Evolutionary conservation across 2,329 filamentous ascomycete genomes (phyloP), one percentile per base, ranked within the genome.

Genomic region (Monosporascus sp.): DNA sequence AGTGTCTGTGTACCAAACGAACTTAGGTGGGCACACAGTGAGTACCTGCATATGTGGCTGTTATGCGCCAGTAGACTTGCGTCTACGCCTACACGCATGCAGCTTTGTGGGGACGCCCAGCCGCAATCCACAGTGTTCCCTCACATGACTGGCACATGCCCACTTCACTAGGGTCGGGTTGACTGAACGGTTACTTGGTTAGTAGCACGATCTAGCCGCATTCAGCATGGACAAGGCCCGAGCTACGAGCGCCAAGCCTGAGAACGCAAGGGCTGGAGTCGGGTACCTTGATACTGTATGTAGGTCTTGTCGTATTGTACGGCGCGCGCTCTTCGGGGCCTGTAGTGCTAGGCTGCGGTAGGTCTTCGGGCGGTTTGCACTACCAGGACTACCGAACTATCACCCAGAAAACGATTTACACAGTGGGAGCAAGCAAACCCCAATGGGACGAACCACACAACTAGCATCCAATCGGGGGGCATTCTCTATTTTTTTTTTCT

Each of bases 401-500:
- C 38, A 22, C 19, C 16, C 5, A 43, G 19, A 43, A 11, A 1
- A 8, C 19, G 9, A 2, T 22, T 14, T 43, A 20, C 40, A 43
- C 40, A 43, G 40, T 43, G n/a, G 40, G n/a, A 43, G 17, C 37
- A 7, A 17, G 17, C 37, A 40, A 3, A 17, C 7, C 4, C 37
- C 37, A 17, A 17, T 40, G 6, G 16, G 16, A 17, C 37, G n/a
- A 20, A 20, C 8, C 40, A n/a, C 17, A 1, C n/a, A 7, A 7
- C 40, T 9, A 11, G 27, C 27, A 11, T 31, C 40, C 40, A 43
- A 43, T 43, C n/a, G n/a, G n/a, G 40, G 19, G 40, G 8, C n/a
- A 44, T 50, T n/a, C n/a, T n/a, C n/a, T n/a, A n/a, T n/a, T n/a
- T n/a, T n/a, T 37, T 50, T 49, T 27, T 49, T 56, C 48, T 48